Evolutionary conservation across 208 protist genomes (phyloP).

Genomic region (Leishmania major): DNA sequence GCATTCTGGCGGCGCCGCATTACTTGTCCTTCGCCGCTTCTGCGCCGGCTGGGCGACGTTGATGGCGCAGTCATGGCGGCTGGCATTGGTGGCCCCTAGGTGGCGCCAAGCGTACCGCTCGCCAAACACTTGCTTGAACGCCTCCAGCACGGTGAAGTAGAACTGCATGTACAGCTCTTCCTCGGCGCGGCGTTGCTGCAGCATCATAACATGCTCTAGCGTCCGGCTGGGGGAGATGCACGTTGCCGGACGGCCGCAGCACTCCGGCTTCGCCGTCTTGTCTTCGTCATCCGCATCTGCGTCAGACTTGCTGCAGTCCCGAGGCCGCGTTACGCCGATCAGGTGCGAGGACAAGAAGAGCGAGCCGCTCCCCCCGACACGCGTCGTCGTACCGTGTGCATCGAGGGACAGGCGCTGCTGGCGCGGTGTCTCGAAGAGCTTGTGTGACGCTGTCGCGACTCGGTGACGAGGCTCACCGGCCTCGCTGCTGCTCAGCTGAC

Average conservation of each 20-base stretch:
- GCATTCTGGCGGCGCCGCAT: too few relatives aligned
- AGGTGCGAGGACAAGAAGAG: background rate
- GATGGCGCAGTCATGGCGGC: conserved; percentile 40
- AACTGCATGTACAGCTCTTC: conserved; percentile 59
- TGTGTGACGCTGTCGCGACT: too few relatives aligned
- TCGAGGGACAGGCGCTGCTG: conserved; percentile 2
- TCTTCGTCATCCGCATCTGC: background rate
- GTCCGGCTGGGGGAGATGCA: conserved; percentile 56
- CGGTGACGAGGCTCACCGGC: background rate
- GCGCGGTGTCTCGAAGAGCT: background rate
- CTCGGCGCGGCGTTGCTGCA: conserved; percentile 32
- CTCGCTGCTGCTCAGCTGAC: background rate
- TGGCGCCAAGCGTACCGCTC: conserved; percentile 75
- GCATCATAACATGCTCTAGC: conserved; percentile 47
- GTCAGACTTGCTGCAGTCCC: background rate
- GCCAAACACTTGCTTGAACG: conserved; percentile 76
- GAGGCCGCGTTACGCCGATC: background rate
- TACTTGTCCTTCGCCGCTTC: conserved; percentile 5
- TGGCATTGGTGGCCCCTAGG: conserved; percentile 74
- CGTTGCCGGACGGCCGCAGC: conserved; percentile 23
- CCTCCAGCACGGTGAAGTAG: conserved; percentile 52
- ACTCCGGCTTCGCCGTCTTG: background rate
- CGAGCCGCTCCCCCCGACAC: background rate
- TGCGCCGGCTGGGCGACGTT: background rate
- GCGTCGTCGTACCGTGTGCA: background rate